Evolutionary conservation across 768 basidiomycete genomes (phyloP).

Genomic region (Suillus plorans): DNA sequence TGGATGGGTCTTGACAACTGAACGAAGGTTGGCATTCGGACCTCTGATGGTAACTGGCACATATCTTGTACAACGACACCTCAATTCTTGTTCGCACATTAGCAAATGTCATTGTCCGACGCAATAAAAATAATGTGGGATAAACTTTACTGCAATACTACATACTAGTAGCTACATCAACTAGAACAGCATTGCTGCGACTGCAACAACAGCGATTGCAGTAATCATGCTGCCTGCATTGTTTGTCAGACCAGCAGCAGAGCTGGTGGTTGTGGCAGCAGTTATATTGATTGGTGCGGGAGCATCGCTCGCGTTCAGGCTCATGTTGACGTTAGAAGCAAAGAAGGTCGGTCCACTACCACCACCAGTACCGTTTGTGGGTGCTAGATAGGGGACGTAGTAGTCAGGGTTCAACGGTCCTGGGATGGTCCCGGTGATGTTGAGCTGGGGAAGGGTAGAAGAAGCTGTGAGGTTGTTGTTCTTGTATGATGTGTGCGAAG

Average conservation of each 20-base stretch:
- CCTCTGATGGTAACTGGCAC: background rate
- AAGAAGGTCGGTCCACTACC: constrained; percentile 44
- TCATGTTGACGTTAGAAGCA: constrained; percentile 32
- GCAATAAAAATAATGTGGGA: background rate
- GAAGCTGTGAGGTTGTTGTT: constrained; percentile 37
- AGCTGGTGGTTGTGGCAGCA: constrained; percentile 10
- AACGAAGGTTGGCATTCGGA: background rate
- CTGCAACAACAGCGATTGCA: background rate
- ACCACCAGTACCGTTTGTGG: constrained; percentile 37
- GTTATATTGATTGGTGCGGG: constrained; percentile 44
- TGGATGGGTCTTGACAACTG: constrained; percentile 23
- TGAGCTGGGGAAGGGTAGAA: constrained; percentile 33
- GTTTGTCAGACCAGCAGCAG: background rate
- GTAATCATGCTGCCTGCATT: background rate
- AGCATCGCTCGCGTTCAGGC: constrained; percentile 32
- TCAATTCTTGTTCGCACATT: background rate
- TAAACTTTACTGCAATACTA: background rate
- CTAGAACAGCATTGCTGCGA: constrained; percentile 1
- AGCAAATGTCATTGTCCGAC: background rate
- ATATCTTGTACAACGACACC: background rate
- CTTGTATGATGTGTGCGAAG: constrained; percentile 43
- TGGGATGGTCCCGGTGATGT: constrained; percentile 40
- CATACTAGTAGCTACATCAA: background rate
- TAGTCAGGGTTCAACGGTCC: constrained; percentile 42
- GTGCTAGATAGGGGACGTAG: constrained; percentile 47